phyloP scores from a whole-genome alignment of 1,284 basidiomycete genomes.

The Trichosporon coremiiforme region DNA sequence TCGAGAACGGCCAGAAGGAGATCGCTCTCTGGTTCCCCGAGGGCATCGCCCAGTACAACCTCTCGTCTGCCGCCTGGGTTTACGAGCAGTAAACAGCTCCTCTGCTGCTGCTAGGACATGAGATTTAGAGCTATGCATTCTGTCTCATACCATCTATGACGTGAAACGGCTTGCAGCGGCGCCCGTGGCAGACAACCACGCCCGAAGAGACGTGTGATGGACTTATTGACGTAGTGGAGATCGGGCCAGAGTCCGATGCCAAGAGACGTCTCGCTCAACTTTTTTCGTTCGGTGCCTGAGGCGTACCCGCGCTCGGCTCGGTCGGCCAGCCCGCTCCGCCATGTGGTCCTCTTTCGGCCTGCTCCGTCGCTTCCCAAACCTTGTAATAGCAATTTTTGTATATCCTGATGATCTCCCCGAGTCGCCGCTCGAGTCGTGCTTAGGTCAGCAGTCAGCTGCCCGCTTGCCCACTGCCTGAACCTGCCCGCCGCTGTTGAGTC shows the following conservation, averaged over 20 bases:
- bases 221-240: not conserved
- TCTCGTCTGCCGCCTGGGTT: slow-evolving; percentile 71
- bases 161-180: not conserved
- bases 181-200: not conserved
- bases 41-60: slow-evolving; percentile 67
- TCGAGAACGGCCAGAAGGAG: slow-evolving; percentile 73
- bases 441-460: not conserved
- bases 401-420: not conserved
- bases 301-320: not conserved
- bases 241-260: not conserved
- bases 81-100: slow-evolving; percentile 63
- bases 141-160: not conserved
- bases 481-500: not conserved
- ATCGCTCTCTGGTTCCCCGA: slow-evolving; percentile 66
- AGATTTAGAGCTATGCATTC: slow-evolving; percentile 8
- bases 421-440: not conserved
- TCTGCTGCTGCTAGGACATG: not conserved
- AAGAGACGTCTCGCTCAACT: not conserved
- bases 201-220: not conserved
- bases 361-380: not conserved
- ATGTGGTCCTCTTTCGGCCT: not conserved
- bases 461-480: not conserved
- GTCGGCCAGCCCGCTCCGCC: not conserved
- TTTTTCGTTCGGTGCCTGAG: slow-evolving; percentile 3
- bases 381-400: not conserved